Evolutionary conservation across 768 basidiomycete species (phyloP).

Genomic region (Pleurotus ostreatus): DNA sequence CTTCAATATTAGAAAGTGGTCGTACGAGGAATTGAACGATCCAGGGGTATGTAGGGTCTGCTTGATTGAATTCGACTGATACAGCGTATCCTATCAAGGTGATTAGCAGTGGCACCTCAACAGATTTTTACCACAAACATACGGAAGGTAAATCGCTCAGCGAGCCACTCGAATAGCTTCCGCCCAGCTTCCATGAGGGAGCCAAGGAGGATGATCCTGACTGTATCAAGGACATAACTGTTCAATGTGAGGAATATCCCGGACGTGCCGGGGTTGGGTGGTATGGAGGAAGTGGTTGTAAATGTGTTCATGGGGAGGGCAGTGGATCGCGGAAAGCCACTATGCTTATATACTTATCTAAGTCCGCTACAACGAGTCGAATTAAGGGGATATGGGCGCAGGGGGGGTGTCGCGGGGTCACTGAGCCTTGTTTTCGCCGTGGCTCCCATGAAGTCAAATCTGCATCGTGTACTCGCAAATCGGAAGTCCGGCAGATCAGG

Average conservation of each 20-base stretch:
- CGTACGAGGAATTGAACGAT: conserved; percentile 34
- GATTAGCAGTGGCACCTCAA: neutral
- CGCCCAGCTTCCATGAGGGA: conserved; percentile 35
- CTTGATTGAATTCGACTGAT: conserved; percentile 32
- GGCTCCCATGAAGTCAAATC: too few species aligned
- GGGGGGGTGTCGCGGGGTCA: too few species aligned
- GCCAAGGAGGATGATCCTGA: conserved; percentile 23
- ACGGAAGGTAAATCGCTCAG: conserved; percentile 25
- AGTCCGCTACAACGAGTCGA: too few species aligned
- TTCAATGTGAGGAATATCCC: neutral
- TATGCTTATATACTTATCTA: too few species aligned
- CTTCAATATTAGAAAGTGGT: neutral
- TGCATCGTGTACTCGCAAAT: too few species aligned
- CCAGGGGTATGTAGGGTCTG: conserved; percentile 42
- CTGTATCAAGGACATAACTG: neutral
- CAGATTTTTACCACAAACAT: neutral
- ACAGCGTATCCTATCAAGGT: conserved; percentile 30
- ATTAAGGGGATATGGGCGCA: too few species aligned
- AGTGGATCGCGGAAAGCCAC: too few species aligned
- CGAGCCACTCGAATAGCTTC: conserved; percentile 33
- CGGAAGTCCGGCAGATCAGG: too few species aligned
- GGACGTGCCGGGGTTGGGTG: neutral
- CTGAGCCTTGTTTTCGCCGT: too few species aligned
- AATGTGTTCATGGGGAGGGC: too few species aligned
- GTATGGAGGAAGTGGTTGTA: too few species aligned